phyloP scores from a whole-genome alignment of 2,329 filamentous ascomycete genomes.

The Pseudogymnoascus sp. region DNA sequence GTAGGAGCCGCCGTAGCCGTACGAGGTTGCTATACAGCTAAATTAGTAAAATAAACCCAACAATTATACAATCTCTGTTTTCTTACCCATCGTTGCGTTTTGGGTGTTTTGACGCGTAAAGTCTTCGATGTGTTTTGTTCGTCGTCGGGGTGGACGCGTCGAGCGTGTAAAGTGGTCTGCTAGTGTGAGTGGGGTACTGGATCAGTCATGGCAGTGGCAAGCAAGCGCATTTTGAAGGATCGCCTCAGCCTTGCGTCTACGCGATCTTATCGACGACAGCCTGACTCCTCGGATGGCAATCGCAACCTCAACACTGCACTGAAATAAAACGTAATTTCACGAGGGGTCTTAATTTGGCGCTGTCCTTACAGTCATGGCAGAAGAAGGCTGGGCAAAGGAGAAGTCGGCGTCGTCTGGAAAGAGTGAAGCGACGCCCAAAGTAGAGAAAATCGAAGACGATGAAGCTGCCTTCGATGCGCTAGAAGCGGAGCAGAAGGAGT shows the following conservation, averaged over 20 bases:
- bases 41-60: neutral
- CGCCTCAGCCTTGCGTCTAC: constrained; percentile 1
- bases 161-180: constrained; percentile 16
- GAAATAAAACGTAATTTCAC: neutral
- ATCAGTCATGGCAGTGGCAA: neutral
- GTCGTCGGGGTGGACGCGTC: constrained; percentile 14
- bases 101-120: constrained; percentile 3
- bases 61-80: neutral
- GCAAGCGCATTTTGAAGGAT: constrained; percentile 1
- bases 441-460: constrained; percentile 41
- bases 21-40: constrained; percentile 20
- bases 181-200: constrained; percentile 1
- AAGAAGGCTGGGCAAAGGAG: constrained; percentile 9
- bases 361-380: constrained; percentile 15
- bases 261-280: constrained; percentile 4
- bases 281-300: neutral
- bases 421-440: constrained; percentile 18
- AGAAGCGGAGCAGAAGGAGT: constrained; percentile 79
- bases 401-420: constrained; percentile 10
- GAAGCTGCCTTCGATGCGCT: constrained; percentile 71
- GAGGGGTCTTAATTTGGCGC: neutral
- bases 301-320: neutral
- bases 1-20: constrained; percentile 24
- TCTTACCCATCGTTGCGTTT: constrained; percentile 17
- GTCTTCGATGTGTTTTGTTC: constrained; percentile 1